A percentile compares a stretch with the other conserved stretches of the same genome.
phyloP scores from a whole-genome alignment of 2,329 filamentous ascomycete species.

The Neofusicoccum sp. region DNA sequence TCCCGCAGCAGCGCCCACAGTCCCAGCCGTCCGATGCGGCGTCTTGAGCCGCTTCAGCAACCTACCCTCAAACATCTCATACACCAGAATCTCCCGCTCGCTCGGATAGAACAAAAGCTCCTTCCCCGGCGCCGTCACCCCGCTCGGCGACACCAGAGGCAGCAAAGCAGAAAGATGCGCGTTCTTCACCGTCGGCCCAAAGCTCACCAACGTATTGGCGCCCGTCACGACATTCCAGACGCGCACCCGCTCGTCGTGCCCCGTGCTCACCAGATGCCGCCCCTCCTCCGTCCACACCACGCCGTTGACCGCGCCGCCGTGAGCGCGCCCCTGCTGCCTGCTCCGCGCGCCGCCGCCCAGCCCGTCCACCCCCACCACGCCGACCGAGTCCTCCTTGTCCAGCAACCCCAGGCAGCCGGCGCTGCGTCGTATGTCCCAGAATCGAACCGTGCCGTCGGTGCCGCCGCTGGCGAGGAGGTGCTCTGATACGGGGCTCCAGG shows the following conservation, averaged over 20 bases:
- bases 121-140: constrained; percentile 54
- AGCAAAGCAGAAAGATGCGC: constrained; percentile 41
- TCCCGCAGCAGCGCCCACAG: constrained; percentile 17
- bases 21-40: constrained; percentile 41
- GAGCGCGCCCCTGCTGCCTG: constrained; percentile 54
- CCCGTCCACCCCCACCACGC: constrained; percentile 53
- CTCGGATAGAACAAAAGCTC: constrained; percentile 81
- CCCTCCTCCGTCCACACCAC: constrained; percentile 82
- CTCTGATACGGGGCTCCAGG: constrained; percentile 80
- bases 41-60: constrained; percentile 69
- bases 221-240: constrained; percentile 83
- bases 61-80: constrained; percentile 75
- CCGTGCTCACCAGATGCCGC: constrained; percentile 71
- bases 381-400: constrained; percentile 79
- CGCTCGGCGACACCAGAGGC: constrained; percentile 57
- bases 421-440: constrained; percentile 85
- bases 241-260: constrained; percentile 78
- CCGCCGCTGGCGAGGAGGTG: constrained; percentile 80
- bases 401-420: constrained; percentile 73
- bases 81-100: constrained; percentile 68
- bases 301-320: constrained; percentile 79
- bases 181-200: constrained; percentile 80
- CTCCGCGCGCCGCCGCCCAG: constrained; percentile 44
- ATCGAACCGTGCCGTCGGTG: constrained; percentile 76
- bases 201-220: constrained; percentile 83